Evolutionary conservation across 345 rosid species (phyloP).

Genomic region (Clausena lansium): DNA sequence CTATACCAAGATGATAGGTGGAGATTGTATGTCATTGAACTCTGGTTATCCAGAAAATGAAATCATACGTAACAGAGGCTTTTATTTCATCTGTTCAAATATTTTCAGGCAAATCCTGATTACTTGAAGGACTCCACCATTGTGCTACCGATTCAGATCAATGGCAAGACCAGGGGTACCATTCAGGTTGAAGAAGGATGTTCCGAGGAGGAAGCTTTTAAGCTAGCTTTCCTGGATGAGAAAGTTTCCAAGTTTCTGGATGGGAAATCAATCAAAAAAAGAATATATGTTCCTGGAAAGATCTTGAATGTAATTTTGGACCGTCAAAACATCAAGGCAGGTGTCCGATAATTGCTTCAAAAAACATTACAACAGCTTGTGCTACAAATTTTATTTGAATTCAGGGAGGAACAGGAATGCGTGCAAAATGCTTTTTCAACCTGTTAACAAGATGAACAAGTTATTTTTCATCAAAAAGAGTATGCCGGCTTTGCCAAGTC

Average conservation of each 20-base stretch:
- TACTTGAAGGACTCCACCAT: conserved; percentile 68
- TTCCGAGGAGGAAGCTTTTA: conserved; percentile 79
- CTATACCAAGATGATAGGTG: not conserved
- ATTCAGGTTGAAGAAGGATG: conserved; percentile 83
- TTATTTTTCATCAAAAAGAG: not conserved
- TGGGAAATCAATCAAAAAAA: conserved; percentile 62
- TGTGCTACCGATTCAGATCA: conserved; percentile 85
- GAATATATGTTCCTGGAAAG: conserved; percentile 81
- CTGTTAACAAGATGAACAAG: not conserved
- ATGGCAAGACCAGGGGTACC: conserved; percentile 95
- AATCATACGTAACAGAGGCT: not conserved
- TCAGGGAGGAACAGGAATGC: not conserved
- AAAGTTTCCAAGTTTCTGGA: conserved; percentile 64
- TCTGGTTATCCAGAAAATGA: not conserved
- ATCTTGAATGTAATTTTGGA: conserved; percentile 81
- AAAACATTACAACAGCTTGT: not conserved
- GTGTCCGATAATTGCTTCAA: not conserved
- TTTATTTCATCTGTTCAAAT: not conserved
- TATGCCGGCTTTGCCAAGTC: too few species aligned
- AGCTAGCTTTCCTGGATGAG: conserved; percentile 57
- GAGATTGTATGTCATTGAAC: not conserved
- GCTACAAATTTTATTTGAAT: not conserved
- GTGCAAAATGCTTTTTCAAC: not conserved
- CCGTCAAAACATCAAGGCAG: conserved; percentile 55
- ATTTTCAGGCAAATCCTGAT: conserved; percentile 62